These are phyloP conservation scores for Hylodesmum podocarpum DNA, from an alignment of 306 rosid genomes.

Conservation along the genomic window DNA sequence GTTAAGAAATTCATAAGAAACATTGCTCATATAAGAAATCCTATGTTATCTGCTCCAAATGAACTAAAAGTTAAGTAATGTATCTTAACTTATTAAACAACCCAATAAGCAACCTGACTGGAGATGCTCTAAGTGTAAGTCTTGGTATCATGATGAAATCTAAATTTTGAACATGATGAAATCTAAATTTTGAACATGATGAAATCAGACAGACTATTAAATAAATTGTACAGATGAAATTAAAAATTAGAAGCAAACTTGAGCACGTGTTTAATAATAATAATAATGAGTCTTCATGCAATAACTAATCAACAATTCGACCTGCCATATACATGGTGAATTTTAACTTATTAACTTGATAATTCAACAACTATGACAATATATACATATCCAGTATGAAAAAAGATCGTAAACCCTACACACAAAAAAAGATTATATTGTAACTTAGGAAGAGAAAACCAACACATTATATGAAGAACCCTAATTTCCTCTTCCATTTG, in stretches of 20 bases:
- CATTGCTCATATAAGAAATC: no score
- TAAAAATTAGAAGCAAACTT: not conserved
- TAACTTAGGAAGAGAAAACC: not conserved
- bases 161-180: no score
- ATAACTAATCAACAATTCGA: not conserved
- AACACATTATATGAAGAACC: not conserved
- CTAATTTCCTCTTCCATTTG: not conserved
- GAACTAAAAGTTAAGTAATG: no score
- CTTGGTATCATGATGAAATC: not conserved
- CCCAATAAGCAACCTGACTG: no score
- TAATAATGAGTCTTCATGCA: no score
- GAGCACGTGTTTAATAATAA: not conserved
- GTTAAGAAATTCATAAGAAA: no score
- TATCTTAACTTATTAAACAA: no score
- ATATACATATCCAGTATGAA: not conserved
- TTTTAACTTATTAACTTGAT: not conserved
- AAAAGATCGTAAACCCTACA: not conserved
- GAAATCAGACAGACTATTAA: not conserved
- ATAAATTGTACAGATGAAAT: not conserved
- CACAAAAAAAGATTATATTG: not conserved
- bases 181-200: no score
- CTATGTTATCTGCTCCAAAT: no score
- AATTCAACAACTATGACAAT: not conserved
- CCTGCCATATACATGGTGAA: not conserved
- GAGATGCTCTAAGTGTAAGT: not conserved